These are phyloP conservation scores for Sporodiniella umbellata DNA, from an alignment of 371 early-diverging fungal genomes.

Conservation along the genomic window DNA sequence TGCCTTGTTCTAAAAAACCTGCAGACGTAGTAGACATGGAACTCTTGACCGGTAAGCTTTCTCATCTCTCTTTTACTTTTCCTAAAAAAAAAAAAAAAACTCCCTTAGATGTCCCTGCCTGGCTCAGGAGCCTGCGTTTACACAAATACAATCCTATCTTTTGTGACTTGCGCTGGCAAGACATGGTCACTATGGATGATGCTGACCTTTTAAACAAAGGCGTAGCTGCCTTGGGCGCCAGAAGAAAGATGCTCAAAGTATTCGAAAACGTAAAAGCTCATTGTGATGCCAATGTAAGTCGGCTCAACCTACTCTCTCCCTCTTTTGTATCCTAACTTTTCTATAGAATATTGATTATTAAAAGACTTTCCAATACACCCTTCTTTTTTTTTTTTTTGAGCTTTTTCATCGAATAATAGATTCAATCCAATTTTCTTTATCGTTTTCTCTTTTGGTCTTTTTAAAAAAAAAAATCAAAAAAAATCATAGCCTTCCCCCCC, in stretches of 20 bases:
- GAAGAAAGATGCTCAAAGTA: constrained; percentile 94
- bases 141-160: constrained; percentile 91
- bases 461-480: too few relatives aligned
- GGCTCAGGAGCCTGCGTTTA: constrained; percentile 84
- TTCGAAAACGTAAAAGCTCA: constrained; percentile 79
- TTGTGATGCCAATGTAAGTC: constrained; percentile 50
- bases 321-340: too few relatives aligned
- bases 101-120: constrained; percentile 84
- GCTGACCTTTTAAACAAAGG: constrained; percentile 81
- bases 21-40: constrained; percentile 71
- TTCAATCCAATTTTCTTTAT: too few relatives aligned
- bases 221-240: constrained; percentile 91
- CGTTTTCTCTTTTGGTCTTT: too few relatives aligned
- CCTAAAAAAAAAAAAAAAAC: too few relatives aligned
- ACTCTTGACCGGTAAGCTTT: constrained; percentile 57
- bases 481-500: too few relatives aligned
- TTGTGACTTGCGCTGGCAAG: constrained; percentile 74
- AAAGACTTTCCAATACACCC: not conserved
- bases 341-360: constrained; percentile 20
- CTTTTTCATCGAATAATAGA: too few relatives aligned
- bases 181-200: constrained; percentile 83
- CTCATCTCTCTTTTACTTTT: not conserved
- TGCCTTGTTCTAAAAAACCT: constrained; percentile 45
- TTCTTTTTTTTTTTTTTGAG: too few relatives aligned
- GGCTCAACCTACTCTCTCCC: not conserved